These are phyloP conservation scores for Ophiosphaerella narmari DNA, from an alignment of 2,329 filamentous ascomycete species.

Conservation along the genomic window DNA sequence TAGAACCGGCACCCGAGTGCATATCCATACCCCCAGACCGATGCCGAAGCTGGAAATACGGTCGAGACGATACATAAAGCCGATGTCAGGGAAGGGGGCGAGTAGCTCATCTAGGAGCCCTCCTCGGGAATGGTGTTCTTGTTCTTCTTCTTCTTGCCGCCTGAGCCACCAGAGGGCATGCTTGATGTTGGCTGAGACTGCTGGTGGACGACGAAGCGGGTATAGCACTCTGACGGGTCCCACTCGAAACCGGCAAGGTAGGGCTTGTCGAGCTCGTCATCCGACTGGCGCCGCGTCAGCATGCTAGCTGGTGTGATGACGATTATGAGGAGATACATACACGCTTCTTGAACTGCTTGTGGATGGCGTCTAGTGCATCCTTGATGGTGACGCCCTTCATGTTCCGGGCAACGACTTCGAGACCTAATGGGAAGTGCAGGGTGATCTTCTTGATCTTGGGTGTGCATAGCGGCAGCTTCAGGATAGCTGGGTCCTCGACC, in stretches of 20 bases:
- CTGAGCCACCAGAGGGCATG: slow-evolving; percentile 51
- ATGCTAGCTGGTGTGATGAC: not conserved
- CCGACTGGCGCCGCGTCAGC: slow-evolving; percentile 57
- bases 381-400: slow-evolving; percentile 96
- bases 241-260: slow-evolving; percentile 95
- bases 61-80: slow-evolving; percentile 33
- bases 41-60: slow-evolving; percentile 26
- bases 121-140: slow-evolving; percentile 37
- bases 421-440: slow-evolving; percentile 84
- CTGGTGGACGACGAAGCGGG: slow-evolving; percentile 83
- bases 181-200: slow-evolving; percentile 60
- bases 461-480: slow-evolving; percentile 78
- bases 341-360: slow-evolving; percentile 97
- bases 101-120: slow-evolving; percentile 43
- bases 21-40: slow-evolving; percentile 25
- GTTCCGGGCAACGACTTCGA: slow-evolving; percentile 88
- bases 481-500: slow-evolving; percentile 80
- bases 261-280: slow-evolving; percentile 86
- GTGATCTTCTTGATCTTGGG: slow-evolving; percentile 94
- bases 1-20: slow-evolving; percentile 32
- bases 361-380: slow-evolving; percentile 91
- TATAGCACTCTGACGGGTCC: slow-evolving; percentile 92
- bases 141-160: slow-evolving; percentile 47
- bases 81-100: slow-evolving; percentile 43
- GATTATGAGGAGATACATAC: slow-evolving; percentile 56